Evolutionary conservation across 2,329 filamentous ascomycete species (phyloP), one percentile per base, ranked within the genome.

Genomic region (Diaporthe citriasiana): DNA sequence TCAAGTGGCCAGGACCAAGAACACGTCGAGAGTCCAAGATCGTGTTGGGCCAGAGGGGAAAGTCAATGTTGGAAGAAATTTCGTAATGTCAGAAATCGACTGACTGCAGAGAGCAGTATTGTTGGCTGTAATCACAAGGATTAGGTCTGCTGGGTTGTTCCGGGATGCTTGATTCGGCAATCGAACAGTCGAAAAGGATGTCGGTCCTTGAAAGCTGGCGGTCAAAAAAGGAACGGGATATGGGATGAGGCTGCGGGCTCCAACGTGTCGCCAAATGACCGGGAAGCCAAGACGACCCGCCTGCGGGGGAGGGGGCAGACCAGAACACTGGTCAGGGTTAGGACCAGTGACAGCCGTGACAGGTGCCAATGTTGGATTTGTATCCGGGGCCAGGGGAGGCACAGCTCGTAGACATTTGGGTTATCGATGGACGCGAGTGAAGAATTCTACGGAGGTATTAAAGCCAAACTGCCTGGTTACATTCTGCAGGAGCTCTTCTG

Each of bases 161-260:
- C 17, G 51, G 65, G 71, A 30, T 50, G 63, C 60, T 73, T 45
- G 70, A 68, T 51, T 53, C 70, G 60, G 51, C 42, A 60, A 68
- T 47, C n/a, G 38, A 51, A 40, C 17, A 27, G 7, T 45, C 13
- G 51, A 59, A 60, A 17, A 27, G 17, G 25, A n/a, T 22, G 25
- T 70, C 35, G 55, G 40, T 71, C 25, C 45, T 63, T 7, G 9
- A 45, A 71, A 51, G 69, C 55, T 63, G 69, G 70, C 56, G 56
- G 70, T 71, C 57, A 63, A 66, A 30, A 53, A 50, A 22, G 30
- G 35, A 42, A 19, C 25, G 38, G 57, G 42, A 68, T 72, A 68
- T 66, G 45, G 56, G 63, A 57, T 68, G 73, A 74, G 59, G 60
- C 70, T 63, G 55, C 57, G 55, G 56, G 47, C 56, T 60, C 59